phyloP scores from a whole-genome alignment of 176 grass and related monocot genomes.

The Zizania latifolia region DNA sequence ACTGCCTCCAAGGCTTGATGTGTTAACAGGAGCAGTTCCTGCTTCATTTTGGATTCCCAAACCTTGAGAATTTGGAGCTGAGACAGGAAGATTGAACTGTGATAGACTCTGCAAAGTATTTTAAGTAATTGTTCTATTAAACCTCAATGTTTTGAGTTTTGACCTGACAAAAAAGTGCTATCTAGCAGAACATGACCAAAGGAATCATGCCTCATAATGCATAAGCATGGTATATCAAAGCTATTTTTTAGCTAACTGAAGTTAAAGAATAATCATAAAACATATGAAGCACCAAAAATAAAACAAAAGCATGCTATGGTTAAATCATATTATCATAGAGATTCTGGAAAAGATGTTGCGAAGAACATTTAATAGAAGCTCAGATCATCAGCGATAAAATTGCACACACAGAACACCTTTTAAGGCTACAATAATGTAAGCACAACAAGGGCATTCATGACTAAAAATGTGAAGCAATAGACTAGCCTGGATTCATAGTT shows the following conservation, averaged over 20 bases:
- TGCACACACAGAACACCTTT: background rate
- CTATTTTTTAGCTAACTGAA: slow-evolving; percentile 4
- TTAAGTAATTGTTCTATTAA: slow-evolving; percentile 22
- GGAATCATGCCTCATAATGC: slow-evolving; percentile 5
- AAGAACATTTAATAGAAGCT: background rate
- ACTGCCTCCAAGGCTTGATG: slow-evolving; percentile 32
- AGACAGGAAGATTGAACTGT: slow-evolving; percentile 83
- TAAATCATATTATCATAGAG: background rate
- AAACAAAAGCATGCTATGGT: slow-evolving; percentile 23
- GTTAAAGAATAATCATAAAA: background rate
- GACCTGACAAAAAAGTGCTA: slow-evolving; percentile 7
- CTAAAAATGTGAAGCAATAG: slow-evolving; percentile 17
- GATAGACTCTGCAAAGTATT: slow-evolving; percentile 77
- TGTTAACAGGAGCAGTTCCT: slow-evolving; percentile 38
- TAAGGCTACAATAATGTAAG: slow-evolving; percentile 6
- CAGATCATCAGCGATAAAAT: slow-evolving; percentile 20
- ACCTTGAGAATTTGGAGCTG: slow-evolving; percentile 51
- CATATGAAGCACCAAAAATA: slow-evolving; percentile 10
- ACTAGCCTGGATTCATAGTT: background rate
- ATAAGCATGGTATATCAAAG: slow-evolving; percentile 25
- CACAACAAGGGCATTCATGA: background rate
- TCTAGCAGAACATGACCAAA: slow-evolving; percentile 2
- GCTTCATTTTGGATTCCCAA: slow-evolving; percentile 54
- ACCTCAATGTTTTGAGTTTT: slow-evolving; percentile 12
- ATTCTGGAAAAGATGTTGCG: slow-evolving; percentile 1